Evolutionary conservation across 2,329 filamentous ascomycete species (phyloP).

Genomic region (Ceratocystis papillata): DNA sequence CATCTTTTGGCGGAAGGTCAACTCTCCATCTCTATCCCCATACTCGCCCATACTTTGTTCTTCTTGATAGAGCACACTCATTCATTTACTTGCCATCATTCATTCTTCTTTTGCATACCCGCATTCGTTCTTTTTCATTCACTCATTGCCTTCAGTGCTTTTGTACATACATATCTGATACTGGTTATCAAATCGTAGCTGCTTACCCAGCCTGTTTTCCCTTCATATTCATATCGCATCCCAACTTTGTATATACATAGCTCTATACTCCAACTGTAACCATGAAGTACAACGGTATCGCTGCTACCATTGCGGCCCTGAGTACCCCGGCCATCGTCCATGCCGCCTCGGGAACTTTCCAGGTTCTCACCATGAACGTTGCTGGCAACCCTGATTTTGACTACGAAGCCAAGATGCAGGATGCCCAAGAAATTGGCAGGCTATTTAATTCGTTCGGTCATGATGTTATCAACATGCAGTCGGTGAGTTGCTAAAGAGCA

Average conservation of each 20-base stretch:
- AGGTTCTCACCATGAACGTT: constrained; percentile 47
- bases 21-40: neutral
- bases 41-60: neutral
- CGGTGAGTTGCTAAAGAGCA: constrained; percentile 32
- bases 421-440: constrained; percentile 45
- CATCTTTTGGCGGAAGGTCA: neutral
- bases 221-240: neutral
- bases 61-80: neutral
- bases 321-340: constrained; percentile 17
- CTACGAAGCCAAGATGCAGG: constrained; percentile 49
- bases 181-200: too few relatives aligned
- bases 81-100: too few relatives aligned
- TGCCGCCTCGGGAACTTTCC: constrained; percentile 35
- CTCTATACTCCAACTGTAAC: neutral
- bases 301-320: constrained; percentile 17
- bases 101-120: too few relatives aligned
- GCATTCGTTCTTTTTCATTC: neutral
- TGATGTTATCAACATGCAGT: constrained; percentile 55
- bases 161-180: neutral
- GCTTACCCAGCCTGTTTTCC: too few relatives aligned
- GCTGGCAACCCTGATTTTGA: constrained; percentile 48
- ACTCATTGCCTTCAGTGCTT: too few relatives aligned
- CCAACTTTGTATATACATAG: neutral
- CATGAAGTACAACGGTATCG: constrained; percentile 22
- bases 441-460: constrained; percentile 47